Evolutionary conservation across 176 grass and related monocot species (phyloP), one percentile per base, ranked within the genome.

Genomic region (Chrysopogon serrulatus): DNA sequence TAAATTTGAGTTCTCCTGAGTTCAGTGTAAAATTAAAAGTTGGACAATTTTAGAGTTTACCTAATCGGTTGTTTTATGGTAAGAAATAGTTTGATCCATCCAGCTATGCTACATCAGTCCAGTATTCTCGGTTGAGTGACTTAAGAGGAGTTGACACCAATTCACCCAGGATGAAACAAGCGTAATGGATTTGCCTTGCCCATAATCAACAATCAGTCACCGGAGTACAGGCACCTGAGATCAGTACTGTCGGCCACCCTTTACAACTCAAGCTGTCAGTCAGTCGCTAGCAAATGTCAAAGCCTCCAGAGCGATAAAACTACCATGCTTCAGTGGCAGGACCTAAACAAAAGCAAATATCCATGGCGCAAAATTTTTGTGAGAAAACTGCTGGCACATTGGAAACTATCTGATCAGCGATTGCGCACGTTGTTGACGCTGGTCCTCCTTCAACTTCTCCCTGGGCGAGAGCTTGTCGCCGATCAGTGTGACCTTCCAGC

Each of bases 401-500:
- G 17, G 49, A 37, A 80, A 67, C 71, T 71, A 87, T 92, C 79
- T 86, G 84, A 86, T 88, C 30, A 85, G 74, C 35, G 89, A 61
- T 35, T 90, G 90, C 10, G 87, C 72, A 12, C 65, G 79, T 77
- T 76, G 65, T 56, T 75, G 74, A 34, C 68, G 80, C 34, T 75
- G 84, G 39, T 16, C 79, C 34, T 89, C 84, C 81, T 91, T 78
- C 68, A 41, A 65, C 78, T 73, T 91, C 76, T 83, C 81, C 81
- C 87, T 96, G 11, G 78, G 85, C 16, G 90, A 98, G 31, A 98
- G 81, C 66, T 88, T 95, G 78, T 93, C 84, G 0, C 95, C 92
- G 6, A 86, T 89, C 37, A 98, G 82, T 68, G 92, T 95, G 2
- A 95, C 85, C 76, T 85, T 95, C 90, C 88, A 98, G 67, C 74